Evolutionary conservation across 768 basidiomycete genomes (phyloP), one percentile per base, ranked within the genome.

Genomic region (Cystofilobasidium macerans): DNA sequence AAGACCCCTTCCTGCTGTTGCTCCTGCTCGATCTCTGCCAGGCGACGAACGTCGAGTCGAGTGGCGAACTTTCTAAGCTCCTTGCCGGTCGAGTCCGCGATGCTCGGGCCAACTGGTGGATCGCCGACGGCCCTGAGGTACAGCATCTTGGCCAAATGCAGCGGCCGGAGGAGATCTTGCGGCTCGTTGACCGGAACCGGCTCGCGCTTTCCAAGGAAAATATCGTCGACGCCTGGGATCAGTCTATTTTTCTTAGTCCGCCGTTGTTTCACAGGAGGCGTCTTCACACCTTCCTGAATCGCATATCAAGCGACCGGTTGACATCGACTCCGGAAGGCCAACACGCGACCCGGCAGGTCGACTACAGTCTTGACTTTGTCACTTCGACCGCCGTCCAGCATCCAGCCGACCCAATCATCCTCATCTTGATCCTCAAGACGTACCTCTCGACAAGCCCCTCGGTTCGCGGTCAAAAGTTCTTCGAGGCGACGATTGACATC

Each of bases 221-320:
- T 6, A 54, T 54, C 28, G 51, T 30, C 51, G 51, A 54, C 30
- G 51, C 51, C 51, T 54, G 51, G 51, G 28, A 54, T 20, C 51
- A 54, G 51, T 12, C 28, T 2, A 26, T 54, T 12, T 6, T 3
- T 30, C 16, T 7, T 13, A 13, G 1, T 3, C 28, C 26, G 28
- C 28, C 32, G 4, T 11, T 2, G 9, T 30, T 32, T 5, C 51
- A 54, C 28, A 26, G 51, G 2, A 26, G 51, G 7, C 26, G 51
- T 7, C 26, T 54, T 7, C 2, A 5, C 51, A 28, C 18, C 5
- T 32, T 30, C 51, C 16, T 30, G 8, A 32, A 18, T 1, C 5
- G 28, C 51, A 6, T 32, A 8, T 24, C 18, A 5, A 3, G 6
- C 28, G 51, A 28, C 51, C 14, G 1, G 6, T 54, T 30, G 28